Base-by-base conservation (phyloP, 2,329 filamentous ascomycete species). In the Metarhizium anisopliae region DNA sequence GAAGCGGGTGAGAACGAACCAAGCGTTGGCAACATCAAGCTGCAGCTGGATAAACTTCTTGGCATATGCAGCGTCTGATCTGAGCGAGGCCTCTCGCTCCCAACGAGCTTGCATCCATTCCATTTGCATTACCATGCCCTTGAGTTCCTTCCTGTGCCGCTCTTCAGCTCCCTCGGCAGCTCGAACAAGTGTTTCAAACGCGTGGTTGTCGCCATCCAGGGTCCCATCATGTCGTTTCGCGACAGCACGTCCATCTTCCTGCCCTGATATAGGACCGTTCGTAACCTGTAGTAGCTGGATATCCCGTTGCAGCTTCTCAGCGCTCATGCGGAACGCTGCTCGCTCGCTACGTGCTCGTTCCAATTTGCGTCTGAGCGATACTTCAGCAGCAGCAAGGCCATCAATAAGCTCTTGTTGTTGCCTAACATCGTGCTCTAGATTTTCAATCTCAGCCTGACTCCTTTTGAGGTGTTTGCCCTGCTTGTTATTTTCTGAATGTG, bases 81-180 rank as follows among this genome's bases (percentile, higher is more conserved):
- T 82, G 72, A 97, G 86, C 52, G 81, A 83, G 62, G 89, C 84
- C 71, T 96, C 93, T 36, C 94, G 82, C 67, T 83, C 80, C 74
- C 88, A 89, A 53, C 87, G 84, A 2, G 90, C 89, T 64, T 91
- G 84, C 69, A 97, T 83, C 84, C 89, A 97, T 65, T 91, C 83
- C 68, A 97, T 93, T 72, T 97, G 92, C 73, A 94, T 88, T 54
- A 84, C 82, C 67, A 97, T 79, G 18, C 93, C 93, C 62, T 85
- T 83, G 54, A 96, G 75, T 72, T 95, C 89, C 69, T 85, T 85
- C 64, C 79, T 76, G 68, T 94, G 89, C 49, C 81, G 77, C 61
- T 82, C 83, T 64, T 90, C 84, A 50, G 86, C 84, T 52, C 80
- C 76, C 62, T 82, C 77, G 38, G 79, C 77, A 1, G 78, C 79